A percentile compares a stretch with the other conserved stretches of the same genome.
phyloP scores from a whole-genome alignment of 495 filamentous ascomycete genomes.

The Pseudoneurospora amorphoporcata region DNA sequence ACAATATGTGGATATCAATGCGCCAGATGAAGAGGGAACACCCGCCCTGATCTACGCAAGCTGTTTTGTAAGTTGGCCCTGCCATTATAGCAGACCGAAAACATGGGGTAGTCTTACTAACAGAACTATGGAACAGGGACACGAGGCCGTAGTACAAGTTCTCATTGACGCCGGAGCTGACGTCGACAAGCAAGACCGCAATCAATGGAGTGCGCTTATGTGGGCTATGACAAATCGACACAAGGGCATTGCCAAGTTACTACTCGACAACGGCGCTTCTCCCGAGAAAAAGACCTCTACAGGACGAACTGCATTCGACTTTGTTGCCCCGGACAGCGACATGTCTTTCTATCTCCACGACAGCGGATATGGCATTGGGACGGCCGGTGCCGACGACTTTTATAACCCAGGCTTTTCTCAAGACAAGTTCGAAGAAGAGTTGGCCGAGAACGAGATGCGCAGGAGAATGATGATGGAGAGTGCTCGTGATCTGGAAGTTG shows the following conservation, averaged over 20 bases:
- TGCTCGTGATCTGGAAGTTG: conserved; percentile 92
- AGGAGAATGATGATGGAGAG: conserved; percentile 99
- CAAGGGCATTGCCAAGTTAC: conserved; percentile 82
- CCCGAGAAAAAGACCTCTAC: conserved; percentile 88
- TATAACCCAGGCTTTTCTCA: conserved; percentile 89
- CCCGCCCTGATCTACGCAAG: conserved; percentile 94
- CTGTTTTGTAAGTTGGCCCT: conserved; percentile 69
- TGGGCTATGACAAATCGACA: conserved; percentile 99
- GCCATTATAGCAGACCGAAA: background rate
- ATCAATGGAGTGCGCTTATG: conserved; percentile 97
- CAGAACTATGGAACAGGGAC: conserved; percentile 47
- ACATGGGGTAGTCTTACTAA: conserved; percentile 10
- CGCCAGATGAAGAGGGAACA: conserved; percentile 87
- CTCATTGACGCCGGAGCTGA: conserved; percentile 81
- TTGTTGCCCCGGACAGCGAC: conserved; percentile 87
- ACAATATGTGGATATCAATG: conserved; percentile 76
- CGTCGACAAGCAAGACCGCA: conserved; percentile 87
- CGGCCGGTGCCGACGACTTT: conserved; percentile 88
- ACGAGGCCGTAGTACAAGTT: conserved; percentile 78
- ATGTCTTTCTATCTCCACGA: conserved; percentile 91
- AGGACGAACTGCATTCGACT: conserved; percentile 93
- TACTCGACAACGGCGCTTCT: conserved; percentile 91
- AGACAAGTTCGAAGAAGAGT: conserved; percentile 90
- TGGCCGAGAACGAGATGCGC: conserved; percentile 93
- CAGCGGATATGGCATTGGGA: conserved; percentile 84